Evolutionary conservation across 257 asterid genomes (phyloP), one percentile per base, ranked within the genome.

Genomic region (Sherardia arvensis): DNA sequence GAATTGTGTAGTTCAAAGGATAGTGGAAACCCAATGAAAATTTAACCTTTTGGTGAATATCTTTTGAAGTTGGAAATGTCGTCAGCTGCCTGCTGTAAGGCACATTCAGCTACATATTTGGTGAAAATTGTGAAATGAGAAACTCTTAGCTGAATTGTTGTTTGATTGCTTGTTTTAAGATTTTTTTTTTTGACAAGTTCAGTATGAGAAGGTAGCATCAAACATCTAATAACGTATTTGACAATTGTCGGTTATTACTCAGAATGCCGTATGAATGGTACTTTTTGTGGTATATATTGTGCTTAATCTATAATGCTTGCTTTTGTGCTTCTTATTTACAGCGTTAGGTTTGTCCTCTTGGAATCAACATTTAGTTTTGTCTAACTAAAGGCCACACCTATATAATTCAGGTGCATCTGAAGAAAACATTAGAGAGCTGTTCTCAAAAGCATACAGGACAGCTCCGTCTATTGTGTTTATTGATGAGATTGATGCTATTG

Each of bases 381-480:
- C 29, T 21, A 34, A 20, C 12, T 48, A 1, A 28, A 22, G 2
- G 23, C 21, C 18, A 26, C n/a, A 38, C 66, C 10, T 22, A 1
- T 12, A 25, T 8, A 15, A 57, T 77, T 60, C 74, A 88, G 99
- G 97, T 60, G 90, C 91, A 56, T 89, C 99, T 3, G 99, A 89
- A 77, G 97, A 85, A 74, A 92, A 85, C 69, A 82, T 89, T 43
- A 73, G 96, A 25, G 91, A 85, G 59, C 77, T 92, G 69, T 92
- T 92, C 77, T 62, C 82, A 9, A 84, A 89, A 69, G 97, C 99
- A 61, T 64, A 85, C 62, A 77, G 88, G 76, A 89, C 96, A 17
- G 88, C 91, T 26, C 97, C 97, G 18, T 92, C 99, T n/a, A 85
- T 92, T 58, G 90, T 92, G 58, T 92, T 92, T 77, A 89, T 92